Evolutionary conservation across 129 eudicot genomes (phyloP).

Genomic region (Calendula officinalis): DNA sequence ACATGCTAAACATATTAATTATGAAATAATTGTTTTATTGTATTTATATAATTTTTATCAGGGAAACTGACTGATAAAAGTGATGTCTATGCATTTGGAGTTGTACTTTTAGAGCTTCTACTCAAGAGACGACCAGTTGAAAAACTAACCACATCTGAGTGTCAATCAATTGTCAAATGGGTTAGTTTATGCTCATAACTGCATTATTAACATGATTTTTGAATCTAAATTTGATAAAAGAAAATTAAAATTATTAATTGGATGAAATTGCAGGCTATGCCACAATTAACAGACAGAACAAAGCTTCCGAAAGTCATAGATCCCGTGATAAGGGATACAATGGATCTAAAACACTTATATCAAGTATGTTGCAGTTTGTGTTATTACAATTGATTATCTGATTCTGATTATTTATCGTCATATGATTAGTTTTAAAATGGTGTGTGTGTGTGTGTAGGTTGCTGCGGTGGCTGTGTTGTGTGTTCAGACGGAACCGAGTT

Average conservation of each 20-base stretch:
- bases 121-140: slow-evolving; percentile 74
- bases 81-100: slow-evolving; percentile 72
- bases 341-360: slow-evolving; percentile 90
- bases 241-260: neutral
- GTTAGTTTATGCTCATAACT: slow-evolving; percentile 36
- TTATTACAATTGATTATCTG: too few species aligned
- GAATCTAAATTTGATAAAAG: neutral
- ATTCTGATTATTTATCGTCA: neutral
- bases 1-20: too few species aligned
- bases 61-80: slow-evolving; percentile 75
- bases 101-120: slow-evolving; percentile 71
- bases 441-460: slow-evolving; percentile 64
- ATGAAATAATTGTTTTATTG: neutral
- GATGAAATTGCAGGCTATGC: slow-evolving; percentile 68
- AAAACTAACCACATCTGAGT: slow-evolving; percentile 57
- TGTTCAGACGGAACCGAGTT: slow-evolving; percentile 94
- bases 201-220: neutral
- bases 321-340: slow-evolving; percentile 66
- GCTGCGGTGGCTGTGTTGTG: slow-evolving; percentile 97
- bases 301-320: slow-evolving; percentile 73
- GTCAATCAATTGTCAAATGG: slow-evolving; percentile 87
- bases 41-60: slow-evolving; percentile 17
- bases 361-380: slow-evolving; percentile 45
- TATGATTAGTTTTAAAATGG: too few species aligned
- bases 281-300: slow-evolving; percentile 68